These are phyloP conservation scores for Trypanosoma scelopori DNA, from an alignment of 208 protist genomes.

Conservation along the genomic window DNA sequence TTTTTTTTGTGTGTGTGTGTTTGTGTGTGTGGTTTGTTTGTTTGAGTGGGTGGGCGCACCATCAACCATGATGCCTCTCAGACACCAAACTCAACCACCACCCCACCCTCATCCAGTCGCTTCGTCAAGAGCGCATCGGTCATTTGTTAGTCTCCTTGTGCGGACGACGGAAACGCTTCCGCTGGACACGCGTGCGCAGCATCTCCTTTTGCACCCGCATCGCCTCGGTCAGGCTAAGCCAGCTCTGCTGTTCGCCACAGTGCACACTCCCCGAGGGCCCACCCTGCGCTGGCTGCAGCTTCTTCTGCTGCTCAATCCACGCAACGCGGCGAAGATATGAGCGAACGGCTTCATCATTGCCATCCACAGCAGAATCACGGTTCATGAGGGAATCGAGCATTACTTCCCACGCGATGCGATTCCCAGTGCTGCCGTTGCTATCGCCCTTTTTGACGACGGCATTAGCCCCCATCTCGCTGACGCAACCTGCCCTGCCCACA, in stretches of 20 bases:
- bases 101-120: too few species aligned
- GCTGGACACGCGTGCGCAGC: conserved; percentile 37
- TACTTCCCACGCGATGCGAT: conserved; percentile 13
- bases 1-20: too few species aligned
- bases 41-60: too few species aligned
- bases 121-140: too few species aligned
- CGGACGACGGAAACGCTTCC: conserved; percentile 51
- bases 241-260: conserved; percentile 24
- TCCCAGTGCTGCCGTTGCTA: background rate
- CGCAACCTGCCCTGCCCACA: background rate
- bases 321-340: conserved; percentile 63
- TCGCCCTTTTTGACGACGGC: background rate
- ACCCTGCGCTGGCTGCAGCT: conserved; percentile 17
- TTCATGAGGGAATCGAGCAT: conserved; percentile 31
- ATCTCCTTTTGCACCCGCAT: conserved; percentile 56
- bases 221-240: conserved; percentile 45
- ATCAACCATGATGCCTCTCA: too few species aligned
- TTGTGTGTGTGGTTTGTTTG: too few species aligned
- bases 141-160: conserved; percentile 21
- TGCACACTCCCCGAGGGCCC: conserved; percentile 14
- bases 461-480: too few species aligned
- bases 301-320: conserved; percentile 57
- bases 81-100: too few species aligned
- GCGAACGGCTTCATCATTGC: conserved; percentile 37
- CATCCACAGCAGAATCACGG: conserved; percentile 8